These are phyloP conservation scores for Urostyla sp. DNA, from an alignment of 73 alveolate genomes.

Conservation along the genomic window DNA sequence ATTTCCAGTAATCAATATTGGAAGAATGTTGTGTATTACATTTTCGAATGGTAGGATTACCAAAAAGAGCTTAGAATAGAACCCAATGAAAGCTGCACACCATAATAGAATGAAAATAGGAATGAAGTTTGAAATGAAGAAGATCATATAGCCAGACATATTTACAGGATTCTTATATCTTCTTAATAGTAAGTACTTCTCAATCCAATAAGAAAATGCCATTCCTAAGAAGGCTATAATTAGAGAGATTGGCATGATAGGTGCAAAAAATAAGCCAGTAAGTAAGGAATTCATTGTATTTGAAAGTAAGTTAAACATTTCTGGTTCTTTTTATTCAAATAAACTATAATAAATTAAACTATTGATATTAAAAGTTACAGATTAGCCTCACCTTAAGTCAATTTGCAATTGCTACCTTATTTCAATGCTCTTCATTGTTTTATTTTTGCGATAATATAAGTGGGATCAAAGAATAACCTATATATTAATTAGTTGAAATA, in stretches of 20 bases:
- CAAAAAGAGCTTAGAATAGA: conserved; percentile 37
- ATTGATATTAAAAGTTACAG: too few species aligned
- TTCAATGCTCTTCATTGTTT: conserved; percentile 30
- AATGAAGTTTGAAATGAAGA: conserved; percentile 42
- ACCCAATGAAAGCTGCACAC: background rate
- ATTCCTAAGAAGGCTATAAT: conserved; percentile 61
- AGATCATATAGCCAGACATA: conserved; percentile 63
- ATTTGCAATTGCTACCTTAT: conserved; percentile 21
- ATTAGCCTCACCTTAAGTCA: conserved; percentile 66
- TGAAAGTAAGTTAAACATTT: conserved; percentile 69
- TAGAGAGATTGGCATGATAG: conserved; percentile 68
- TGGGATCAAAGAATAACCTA: conserved; percentile 53
- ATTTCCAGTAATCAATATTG: too few species aligned
- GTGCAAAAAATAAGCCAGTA: conserved; percentile 64
- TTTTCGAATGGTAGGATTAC: too few species aligned
- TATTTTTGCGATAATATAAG: conserved; percentile 7
- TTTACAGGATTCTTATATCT: conserved; percentile 66
- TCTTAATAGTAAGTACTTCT: conserved; percentile 59
- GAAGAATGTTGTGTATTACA: too few species aligned
- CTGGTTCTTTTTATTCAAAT: too few species aligned
- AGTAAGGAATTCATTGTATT: conserved; percentile 57
- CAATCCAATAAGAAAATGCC: conserved; percentile 70
- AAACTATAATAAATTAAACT: too few species aligned
- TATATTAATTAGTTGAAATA: too few species aligned
- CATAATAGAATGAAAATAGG: conserved; percentile 53